Evolutionary conservation across 2,329 filamentous ascomycete species (phyloP), one percentile per base, ranked within the genome.

Genomic region (Thielaviopsis euricoi): DNA sequence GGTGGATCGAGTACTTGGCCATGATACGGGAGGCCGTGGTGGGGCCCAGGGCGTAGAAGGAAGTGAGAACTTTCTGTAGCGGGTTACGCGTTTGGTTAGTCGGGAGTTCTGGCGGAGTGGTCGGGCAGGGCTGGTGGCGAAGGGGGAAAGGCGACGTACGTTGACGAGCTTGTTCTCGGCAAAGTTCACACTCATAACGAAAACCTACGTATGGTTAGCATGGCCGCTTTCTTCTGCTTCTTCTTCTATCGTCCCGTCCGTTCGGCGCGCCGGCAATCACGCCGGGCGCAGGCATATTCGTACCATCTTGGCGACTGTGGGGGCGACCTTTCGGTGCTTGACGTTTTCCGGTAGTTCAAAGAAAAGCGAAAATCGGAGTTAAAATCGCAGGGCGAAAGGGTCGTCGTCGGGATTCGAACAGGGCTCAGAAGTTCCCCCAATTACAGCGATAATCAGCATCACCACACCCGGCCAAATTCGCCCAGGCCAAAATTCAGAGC

Each of bases 131-230:
- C 3, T 10, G 13, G 37, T 43, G 13, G 13, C 13, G 13, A 10
- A 12, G 33, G 33, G 3, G 15, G 13, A 3, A 19, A 13, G 7
- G 26, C 6, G 48, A 60, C 73, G 70, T 81, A 88, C 89, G 77
- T 86, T 86, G 69, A 97, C 85, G 67, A 96, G 80, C 71, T 85
- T 84, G 66, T 76, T 74, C 74, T 95, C 90, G 65, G 81, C 75
- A 75, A 97, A 96, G 75, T 86, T 90, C 75, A 87, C 77, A 66
- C 88, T 87, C 67, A 91, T 78, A 66, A 97, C 84, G 75, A 93
- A 87, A 67, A 90, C 86, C 87, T 89, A 49, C 2, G 9, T n/a
- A 15, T 12, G 26, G 58, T 60, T 58, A 53, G 57, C 5, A 23
- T 57, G n/a, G n/a, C n/a, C 25, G 25, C 25, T 26, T 33, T 33